A percentile compares a stretch with the other conserved stretches of the same genome.
phyloP scores from a whole-genome alignment of 257 asterid species.

The Primulina huaijiensis region DNA sequence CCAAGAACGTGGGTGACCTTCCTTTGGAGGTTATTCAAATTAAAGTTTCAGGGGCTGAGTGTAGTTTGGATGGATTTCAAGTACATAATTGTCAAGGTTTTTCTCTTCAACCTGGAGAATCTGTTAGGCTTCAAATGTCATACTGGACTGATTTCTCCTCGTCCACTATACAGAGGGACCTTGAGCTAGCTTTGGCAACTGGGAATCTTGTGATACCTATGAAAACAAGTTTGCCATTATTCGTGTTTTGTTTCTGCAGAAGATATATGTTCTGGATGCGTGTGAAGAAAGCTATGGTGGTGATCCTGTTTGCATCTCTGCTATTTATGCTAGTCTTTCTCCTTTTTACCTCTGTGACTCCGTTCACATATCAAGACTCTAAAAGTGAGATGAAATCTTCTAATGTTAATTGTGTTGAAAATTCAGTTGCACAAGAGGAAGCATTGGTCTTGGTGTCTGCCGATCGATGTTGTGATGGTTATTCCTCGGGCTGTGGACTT shows the following conservation, averaged over 20 bases:
- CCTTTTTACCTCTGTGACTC: conserved; percentile 36
- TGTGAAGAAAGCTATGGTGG: conserved; percentile 42
- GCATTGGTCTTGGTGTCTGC: conserved; percentile 36
- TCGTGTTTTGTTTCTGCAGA: conserved; percentile 57
- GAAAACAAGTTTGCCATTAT: conserved; percentile 67
- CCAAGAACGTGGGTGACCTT: conserved; percentile 77
- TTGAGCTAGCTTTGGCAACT: conserved; percentile 57
- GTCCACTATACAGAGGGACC: conserved; percentile 72
- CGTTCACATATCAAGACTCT: conserved; percentile 33
- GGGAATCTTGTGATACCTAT: conserved; percentile 79
- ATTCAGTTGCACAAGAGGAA: conserved; percentile 40
- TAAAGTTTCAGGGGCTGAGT: conserved; percentile 70
- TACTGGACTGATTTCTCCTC: conserved; percentile 63
- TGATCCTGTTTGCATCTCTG: conserved; percentile 40
- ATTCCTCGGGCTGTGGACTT: too few relatives aligned
- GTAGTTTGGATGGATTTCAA: conserved; percentile 68
- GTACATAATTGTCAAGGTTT: conserved; percentile 61
- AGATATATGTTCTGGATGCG: conserved; percentile 55
- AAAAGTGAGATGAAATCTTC: conserved; percentile 38
- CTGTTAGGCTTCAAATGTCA: conserved; percentile 51
- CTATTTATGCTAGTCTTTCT: conserved; percentile 40
- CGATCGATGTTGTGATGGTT: conserved; percentile 17
- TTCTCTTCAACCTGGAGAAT: conserved; percentile 76
- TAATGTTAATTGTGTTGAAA: conserved; percentile 15
- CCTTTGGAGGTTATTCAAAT: conserved; percentile 59